phyloP scores from a whole-genome alignment of 2,329 filamentous ascomycete species.

The Parafenestella ontariensis region DNA sequence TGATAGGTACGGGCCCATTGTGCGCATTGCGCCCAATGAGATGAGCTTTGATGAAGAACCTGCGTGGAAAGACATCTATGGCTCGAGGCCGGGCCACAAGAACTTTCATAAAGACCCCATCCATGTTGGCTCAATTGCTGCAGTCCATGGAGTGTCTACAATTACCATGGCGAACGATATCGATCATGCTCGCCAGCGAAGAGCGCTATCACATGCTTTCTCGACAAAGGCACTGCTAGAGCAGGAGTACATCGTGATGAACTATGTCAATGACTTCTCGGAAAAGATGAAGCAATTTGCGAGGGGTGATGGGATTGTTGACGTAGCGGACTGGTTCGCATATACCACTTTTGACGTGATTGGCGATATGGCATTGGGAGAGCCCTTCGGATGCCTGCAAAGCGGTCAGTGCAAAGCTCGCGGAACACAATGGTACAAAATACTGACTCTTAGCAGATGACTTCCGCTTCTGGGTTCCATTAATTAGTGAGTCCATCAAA shows the following conservation, averaged over 20 bases:
- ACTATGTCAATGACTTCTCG: constrained; percentile 8
- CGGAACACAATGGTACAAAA: neutral
- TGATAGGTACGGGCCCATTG: constrained; percentile 39
- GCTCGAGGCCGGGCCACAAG: constrained; percentile 21
- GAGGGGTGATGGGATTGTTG: constrained; percentile 10
- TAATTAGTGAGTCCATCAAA: constrained; percentile 26
- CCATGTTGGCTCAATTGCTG: constrained; percentile 20
- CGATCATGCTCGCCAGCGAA: constrained; percentile 22
- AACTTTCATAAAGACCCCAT: constrained; percentile 26
- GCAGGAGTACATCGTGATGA: constrained; percentile 47
- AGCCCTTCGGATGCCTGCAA: constrained; percentile 45
- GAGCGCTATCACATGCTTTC: constrained; percentile 45
- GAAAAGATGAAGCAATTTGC: constrained; percentile 9
- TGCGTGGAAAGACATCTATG: constrained; percentile 36
- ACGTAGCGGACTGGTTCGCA: constrained; percentile 23
- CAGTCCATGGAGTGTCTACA: constrained; percentile 20
- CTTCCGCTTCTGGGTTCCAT: constrained; percentile 28
- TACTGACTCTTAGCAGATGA: constrained; percentile 8
- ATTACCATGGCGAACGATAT: constrained; percentile 26
- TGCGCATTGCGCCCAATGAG: constrained; percentile 29
- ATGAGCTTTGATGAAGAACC: constrained; percentile 25
- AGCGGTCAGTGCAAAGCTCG: neutral
- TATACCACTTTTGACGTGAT: constrained; percentile 29
- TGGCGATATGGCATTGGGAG: constrained; percentile 60
- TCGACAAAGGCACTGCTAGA: constrained; percentile 45